Evolutionary conservation across 2,329 filamentous ascomycete species (phyloP).

Genomic region (Talaromyces sp.): DNA sequence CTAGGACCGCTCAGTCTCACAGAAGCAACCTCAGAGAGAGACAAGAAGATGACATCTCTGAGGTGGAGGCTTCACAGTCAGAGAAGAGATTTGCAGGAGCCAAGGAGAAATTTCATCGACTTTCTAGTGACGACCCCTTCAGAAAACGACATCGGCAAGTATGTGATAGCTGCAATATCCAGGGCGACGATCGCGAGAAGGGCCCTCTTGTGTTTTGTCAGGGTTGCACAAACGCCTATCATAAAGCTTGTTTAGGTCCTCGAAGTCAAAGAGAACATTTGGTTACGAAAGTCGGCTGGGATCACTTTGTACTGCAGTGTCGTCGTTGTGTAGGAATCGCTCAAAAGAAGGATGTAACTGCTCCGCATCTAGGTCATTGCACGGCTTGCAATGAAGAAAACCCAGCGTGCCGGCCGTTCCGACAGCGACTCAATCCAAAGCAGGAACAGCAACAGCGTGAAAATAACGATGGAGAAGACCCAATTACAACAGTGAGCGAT

Average conservation of each 20-base stretch:
- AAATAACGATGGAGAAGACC: constrained; percentile 75
- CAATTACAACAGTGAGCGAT: constrained; percentile 61
- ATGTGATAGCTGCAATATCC: constrained; percentile 69
- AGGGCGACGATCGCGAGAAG: constrained; percentile 54
- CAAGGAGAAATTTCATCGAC: constrained; percentile 68
- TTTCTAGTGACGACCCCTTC: constrained; percentile 65
- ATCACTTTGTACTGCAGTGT: constrained; percentile 85
- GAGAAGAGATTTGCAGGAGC: constrained; percentile 53
- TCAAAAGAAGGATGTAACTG: constrained; percentile 63
- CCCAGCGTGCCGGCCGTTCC: constrained; percentile 69
- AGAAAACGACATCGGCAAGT: constrained; percentile 62
- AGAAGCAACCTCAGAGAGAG: constrained; percentile 46
- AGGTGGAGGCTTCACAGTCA: constrained; percentile 44
- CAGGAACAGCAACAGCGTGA: constrained; percentile 81
- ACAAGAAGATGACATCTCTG: constrained; percentile 36
- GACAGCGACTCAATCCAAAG: constrained; percentile 65
- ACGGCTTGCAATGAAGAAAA: constrained; percentile 66
- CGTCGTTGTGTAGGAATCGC: constrained; percentile 72
- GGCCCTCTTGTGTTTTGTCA: constrained; percentile 82
- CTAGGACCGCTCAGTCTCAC: constrained; percentile 18
- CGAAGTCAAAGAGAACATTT: constrained; percentile 76
- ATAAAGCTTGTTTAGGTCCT: constrained; percentile 75
- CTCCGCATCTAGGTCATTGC: constrained; percentile 70
- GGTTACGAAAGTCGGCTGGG: constrained; percentile 76
- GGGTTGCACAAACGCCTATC: constrained; percentile 80